These are phyloP conservation scores for Zasmidium citrigriseum DNA, from an alignment of 2,329 filamentous ascomycete species.

Conservation along the genomic window DNA sequence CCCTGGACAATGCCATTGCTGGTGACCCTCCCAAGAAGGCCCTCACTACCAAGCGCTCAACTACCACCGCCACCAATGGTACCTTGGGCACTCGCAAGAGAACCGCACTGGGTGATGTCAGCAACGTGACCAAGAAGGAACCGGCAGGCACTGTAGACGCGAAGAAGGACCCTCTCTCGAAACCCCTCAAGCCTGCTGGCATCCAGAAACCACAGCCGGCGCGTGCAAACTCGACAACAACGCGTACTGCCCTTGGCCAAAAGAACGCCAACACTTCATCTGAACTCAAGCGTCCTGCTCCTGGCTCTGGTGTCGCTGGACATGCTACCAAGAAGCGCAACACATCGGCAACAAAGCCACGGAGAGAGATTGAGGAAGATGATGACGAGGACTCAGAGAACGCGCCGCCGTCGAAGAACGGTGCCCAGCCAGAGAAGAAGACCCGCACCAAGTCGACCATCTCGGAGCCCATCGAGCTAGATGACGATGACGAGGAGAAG, in stretches of 20 bases:
- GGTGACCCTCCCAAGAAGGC: constrained; percentile 61
- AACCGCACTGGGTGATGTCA: constrained; percentile 86
- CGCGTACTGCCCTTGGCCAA: constrained; percentile 62
- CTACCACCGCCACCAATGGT: constrained; percentile 44
- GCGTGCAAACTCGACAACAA: constrained; percentile 50
- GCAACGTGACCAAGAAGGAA: constrained; percentile 85
- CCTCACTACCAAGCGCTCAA: constrained; percentile 47
- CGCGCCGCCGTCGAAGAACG: constrained; percentile 65
- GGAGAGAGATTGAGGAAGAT: constrained; percentile 47
- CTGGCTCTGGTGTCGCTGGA: constrained; percentile 68
- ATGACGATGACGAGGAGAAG: constrained; percentile 39
- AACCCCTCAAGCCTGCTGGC: constrained; percentile 73
- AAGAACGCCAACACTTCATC: constrained; percentile 67
- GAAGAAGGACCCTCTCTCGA: constrained; percentile 51
- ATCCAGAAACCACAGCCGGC: constrained; percentile 68
- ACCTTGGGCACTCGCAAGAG: constrained; percentile 62
- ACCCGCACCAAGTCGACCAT: constrained; percentile 34
- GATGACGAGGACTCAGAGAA: constrained; percentile 63
- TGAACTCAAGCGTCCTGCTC: constrained; percentile 71
- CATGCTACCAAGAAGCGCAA: constrained; percentile 69
- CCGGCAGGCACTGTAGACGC: constrained; percentile 60
- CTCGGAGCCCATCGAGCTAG: constrained; percentile 34
- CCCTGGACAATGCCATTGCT: constrained; percentile 53
- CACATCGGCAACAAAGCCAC: constrained; percentile 53
- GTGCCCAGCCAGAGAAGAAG: constrained; percentile 49